Conservation (phyloP, 306 rosid species). For the Spatholobus suberectus region DNA sequence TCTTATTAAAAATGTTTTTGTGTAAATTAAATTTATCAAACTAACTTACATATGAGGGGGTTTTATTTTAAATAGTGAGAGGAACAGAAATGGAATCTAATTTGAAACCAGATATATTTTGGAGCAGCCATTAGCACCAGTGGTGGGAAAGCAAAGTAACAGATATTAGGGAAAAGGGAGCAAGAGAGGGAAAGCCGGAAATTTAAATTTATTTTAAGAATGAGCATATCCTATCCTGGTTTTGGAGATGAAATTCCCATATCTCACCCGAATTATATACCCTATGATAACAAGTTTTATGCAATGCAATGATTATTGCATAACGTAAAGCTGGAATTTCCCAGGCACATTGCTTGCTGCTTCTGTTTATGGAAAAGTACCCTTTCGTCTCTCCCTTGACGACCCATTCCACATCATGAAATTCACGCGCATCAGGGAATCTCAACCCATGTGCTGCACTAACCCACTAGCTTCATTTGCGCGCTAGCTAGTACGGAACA, state of each 20-base stretch:
- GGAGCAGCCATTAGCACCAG: not conserved
- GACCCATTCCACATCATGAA: conserved; percentile 24
- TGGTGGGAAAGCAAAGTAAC: not conserved
- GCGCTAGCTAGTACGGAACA: conserved; percentile 25
- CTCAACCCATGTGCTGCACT: not conserved
- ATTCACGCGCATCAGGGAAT: conserved; percentile 36
- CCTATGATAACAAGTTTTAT: not conserved
- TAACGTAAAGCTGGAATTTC: conserved; percentile 38
- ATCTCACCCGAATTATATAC: conserved; percentile 12
- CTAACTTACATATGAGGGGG: not conserved
- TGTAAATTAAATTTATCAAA: no score
- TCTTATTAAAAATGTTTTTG: no score
- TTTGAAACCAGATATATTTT: not conserved
- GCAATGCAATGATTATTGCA: conserved; percentile 37
- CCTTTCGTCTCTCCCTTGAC: not conserved
- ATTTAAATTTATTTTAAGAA: not conserved
- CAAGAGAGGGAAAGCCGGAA: not conserved
- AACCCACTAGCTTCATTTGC: not conserved
- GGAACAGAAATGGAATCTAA: not conserved
- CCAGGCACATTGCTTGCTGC: not conserved
- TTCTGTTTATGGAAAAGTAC: conserved; percentile 9
- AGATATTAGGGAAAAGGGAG: not conserved
- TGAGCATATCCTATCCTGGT: not conserved
- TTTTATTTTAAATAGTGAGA: not conserved
- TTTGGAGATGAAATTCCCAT: not conserved